Percentiles rank a stretch among this genome's conserved stretches.
Evolutionary conservation across 257 asterid species (phyloP).

Genomic region (Craterostigma plantagineum): DNA sequence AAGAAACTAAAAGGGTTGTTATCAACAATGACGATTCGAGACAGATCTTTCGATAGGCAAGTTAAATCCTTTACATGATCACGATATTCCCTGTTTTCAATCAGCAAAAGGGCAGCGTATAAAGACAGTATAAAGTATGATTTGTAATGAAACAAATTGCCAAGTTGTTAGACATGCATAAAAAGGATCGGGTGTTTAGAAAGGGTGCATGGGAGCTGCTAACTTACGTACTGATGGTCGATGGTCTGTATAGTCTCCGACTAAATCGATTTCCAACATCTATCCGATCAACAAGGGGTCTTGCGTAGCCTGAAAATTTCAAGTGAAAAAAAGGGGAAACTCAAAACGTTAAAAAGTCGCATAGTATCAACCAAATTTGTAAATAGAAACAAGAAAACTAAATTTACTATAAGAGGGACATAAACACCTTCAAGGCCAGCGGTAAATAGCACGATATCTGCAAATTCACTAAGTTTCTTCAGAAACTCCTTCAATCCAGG

Average conservation of each 20-base stretch:
- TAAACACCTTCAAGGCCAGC: slow-evolving; percentile 90
- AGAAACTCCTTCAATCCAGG: slow-evolving; percentile 76
- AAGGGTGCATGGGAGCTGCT: slow-evolving; percentile 1
- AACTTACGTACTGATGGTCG: slow-evolving; percentile 59
- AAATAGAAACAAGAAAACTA: slow-evolving; percentile 5
- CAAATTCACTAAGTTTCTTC: slow-evolving; percentile 66
- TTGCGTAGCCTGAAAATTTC: slow-evolving; percentile 47
- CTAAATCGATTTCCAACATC: slow-evolving; percentile 37
- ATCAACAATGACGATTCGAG: slow-evolving; percentile 75
- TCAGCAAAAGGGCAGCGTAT: too few species aligned
- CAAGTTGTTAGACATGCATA: too few species aligned
- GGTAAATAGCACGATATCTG: slow-evolving; percentile 75
- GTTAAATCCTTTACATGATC: slow-evolving; percentile 85
- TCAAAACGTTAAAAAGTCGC: not conserved
- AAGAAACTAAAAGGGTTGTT: slow-evolving; percentile 93
- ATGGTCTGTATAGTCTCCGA: slow-evolving; percentile 52
- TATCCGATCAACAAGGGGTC: slow-evolving; percentile 68
- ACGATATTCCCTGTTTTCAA: slow-evolving; percentile 49
- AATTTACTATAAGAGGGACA: not conserved
- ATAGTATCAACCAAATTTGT: too few species aligned
- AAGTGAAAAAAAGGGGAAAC: slow-evolving; percentile 1
- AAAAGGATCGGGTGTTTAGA: too few species aligned
- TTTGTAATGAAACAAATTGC: too few species aligned
- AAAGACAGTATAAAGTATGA: too few species aligned
- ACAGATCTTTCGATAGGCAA: slow-evolving; percentile 47